Evolutionary conservation across 148 eudicot species (phyloP).

Genomic region (Beta vulgaris): DNA sequence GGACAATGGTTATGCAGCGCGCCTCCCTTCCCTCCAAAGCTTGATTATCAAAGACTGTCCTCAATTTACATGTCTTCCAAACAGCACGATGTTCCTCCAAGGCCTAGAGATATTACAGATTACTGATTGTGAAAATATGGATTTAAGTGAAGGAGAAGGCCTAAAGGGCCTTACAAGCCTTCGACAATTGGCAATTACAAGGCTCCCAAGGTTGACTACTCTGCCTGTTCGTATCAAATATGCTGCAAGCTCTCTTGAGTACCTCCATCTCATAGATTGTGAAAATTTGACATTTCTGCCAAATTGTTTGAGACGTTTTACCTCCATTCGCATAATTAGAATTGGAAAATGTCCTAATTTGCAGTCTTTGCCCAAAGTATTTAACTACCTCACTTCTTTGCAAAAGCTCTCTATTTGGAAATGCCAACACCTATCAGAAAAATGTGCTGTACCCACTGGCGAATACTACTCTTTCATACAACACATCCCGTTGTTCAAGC

Average conservation of each 20-base stretch:
- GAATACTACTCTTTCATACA: constrained; percentile 16
- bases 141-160: constrained; percentile 29
- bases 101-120: constrained; percentile 35
- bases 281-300: constrained; percentile 28
- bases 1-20: constrained; percentile 22
- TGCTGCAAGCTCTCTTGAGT: constrained; percentile 23
- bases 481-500: background rate
- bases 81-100: constrained; percentile 25
- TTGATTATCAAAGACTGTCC: constrained; percentile 39
- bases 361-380: constrained; percentile 25
- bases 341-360: constrained; percentile 36
- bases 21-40: constrained; percentile 29
- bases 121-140: constrained; percentile 38
- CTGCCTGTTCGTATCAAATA: constrained; percentile 28
- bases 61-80: constrained; percentile 33
- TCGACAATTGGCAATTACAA: constrained; percentile 18
- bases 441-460: constrained; percentile 9
- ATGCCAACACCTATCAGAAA: constrained; percentile 15
- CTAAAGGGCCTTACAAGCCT: constrained; percentile 42
- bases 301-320: constrained; percentile 21
- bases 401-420: background rate
- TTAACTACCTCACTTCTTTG: constrained; percentile 14
- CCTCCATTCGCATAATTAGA: constrained; percentile 19
- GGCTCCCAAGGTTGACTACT: constrained; percentile 29
- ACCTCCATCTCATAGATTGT: constrained; percentile 31